These are phyloP conservation scores for Phaffia rhodozyma DNA, from an alignment of 1,284 basidiomycete genomes.

Conservation along the genomic window DNA sequence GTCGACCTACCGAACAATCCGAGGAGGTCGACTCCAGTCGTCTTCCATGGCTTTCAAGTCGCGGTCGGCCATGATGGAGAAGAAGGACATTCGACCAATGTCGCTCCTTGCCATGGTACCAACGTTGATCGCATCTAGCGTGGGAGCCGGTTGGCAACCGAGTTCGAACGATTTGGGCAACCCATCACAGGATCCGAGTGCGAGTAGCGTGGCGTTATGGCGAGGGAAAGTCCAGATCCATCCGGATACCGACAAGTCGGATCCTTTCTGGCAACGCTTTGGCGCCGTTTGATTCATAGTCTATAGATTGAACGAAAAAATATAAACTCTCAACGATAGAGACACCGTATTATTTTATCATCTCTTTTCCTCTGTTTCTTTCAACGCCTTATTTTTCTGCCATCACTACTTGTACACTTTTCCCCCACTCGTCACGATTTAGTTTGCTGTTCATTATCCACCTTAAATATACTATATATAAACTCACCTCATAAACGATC, in stretches of 20 bases:
- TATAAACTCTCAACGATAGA: too few species aligned
- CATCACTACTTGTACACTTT: not conserved
- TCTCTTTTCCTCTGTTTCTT: not conserved
- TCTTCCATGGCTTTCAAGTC: constrained; percentile 61
- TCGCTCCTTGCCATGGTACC: constrained; percentile 78
- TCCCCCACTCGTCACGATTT: too few species aligned
- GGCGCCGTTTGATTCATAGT: too few species aligned
- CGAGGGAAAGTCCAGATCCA: constrained; percentile 31
- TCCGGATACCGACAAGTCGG: not conserved
- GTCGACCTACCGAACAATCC: constrained; percentile 60
- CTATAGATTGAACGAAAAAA: too few species aligned
- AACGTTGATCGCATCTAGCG: constrained; percentile 66
- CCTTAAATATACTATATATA: too few species aligned
- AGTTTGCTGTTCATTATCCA: too few species aligned
- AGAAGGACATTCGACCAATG: constrained; percentile 27
- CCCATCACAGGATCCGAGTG: constrained; percentile 64
- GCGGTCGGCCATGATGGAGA: constrained; percentile 44
- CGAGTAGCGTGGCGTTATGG: constrained; percentile 63
- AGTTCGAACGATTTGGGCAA: constrained; percentile 50
- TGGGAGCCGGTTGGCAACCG: constrained; percentile 66
- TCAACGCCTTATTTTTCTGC: not conserved
- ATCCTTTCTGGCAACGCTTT: not conserved
- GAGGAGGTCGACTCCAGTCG: constrained; percentile 71
- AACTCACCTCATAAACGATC: too few species aligned
- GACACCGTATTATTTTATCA: not conserved